These are phyloP conservation scores for Cnidoscolus chayamansa DNA, from an alignment of 441 rosid genomes.

Conservation along the genomic window DNA sequence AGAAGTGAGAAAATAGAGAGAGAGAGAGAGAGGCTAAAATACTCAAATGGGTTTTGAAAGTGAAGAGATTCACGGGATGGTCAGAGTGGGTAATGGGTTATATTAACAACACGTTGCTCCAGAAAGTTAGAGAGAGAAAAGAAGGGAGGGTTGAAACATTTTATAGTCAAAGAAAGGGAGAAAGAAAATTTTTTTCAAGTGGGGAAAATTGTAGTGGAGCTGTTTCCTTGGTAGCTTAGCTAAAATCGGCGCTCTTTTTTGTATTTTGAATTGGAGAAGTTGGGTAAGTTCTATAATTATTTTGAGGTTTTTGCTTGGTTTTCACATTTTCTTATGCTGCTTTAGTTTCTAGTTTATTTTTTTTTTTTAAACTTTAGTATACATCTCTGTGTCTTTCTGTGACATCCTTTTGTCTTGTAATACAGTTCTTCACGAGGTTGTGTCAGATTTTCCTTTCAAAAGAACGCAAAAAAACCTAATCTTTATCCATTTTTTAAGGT, in stretches of 20 bases:
- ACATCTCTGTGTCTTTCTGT: slow-evolving; percentile 43
- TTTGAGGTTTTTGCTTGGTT: slow-evolving; percentile 2
- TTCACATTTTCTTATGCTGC: not conserved
- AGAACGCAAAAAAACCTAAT: slow-evolving; percentile 23
- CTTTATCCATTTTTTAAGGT: slow-evolving; percentile 24
- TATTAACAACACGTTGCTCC: slow-evolving; percentile 26
- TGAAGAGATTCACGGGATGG: slow-evolving; percentile 22
- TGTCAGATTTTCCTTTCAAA: slow-evolving; percentile 66
- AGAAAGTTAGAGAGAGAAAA: slow-evolving; percentile 28
- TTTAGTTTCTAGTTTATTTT: not conserved
- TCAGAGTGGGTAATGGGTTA: slow-evolving; percentile 10
- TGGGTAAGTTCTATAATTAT: not conserved
- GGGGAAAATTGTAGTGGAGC: not conserved
- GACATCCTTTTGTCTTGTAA: slow-evolving; percentile 71
- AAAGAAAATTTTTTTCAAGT: not conserved
- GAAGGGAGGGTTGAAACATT: not conserved
- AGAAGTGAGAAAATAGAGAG: no score
- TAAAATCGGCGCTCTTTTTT: slow-evolving; percentile 2
- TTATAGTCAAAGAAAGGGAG: slow-evolving; percentile 6
- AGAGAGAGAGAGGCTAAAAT: not conserved
- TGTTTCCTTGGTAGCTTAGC: not conserved
- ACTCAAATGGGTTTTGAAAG: slow-evolving; percentile 18
- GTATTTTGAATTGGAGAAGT: slow-evolving; percentile 28
- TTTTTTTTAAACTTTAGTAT: not conserved
- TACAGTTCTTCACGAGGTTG: slow-evolving; percentile 73